Conservation (phyloP, 1,139 yeast genomes). For the Taphrina flavorubra region DNA sequence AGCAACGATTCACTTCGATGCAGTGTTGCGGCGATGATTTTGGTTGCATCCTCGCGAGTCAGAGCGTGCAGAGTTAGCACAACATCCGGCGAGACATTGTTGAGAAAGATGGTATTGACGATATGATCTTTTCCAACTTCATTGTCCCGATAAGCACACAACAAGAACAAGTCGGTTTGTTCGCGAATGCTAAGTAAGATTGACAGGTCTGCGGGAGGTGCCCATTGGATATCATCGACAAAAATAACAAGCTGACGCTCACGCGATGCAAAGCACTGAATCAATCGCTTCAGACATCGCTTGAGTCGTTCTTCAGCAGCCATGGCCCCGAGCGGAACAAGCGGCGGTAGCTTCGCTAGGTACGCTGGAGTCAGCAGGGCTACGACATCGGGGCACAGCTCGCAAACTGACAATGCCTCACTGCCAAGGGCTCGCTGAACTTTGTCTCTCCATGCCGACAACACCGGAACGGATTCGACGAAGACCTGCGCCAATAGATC, state of each 20-base stretch:
- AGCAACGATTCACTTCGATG: slow-evolving; percentile 5
- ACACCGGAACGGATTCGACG: slow-evolving; percentile 12
- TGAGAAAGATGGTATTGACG: slow-evolving; percentile 31
- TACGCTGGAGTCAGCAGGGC: slow-evolving; percentile 20
- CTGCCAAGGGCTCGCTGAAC: slow-evolving; percentile 13
- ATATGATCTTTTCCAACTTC: slow-evolving; percentile 30
- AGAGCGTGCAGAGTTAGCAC: slow-evolving; percentile 23
- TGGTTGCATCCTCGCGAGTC: not conserved
- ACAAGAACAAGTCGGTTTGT: slow-evolving; percentile 26
- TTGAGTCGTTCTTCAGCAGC: slow-evolving; percentile 38
- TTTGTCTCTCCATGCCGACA: slow-evolving; percentile 8
- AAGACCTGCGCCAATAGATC: slow-evolving; percentile 33
- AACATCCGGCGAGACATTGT: slow-evolving; percentile 5
- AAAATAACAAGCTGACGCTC: slow-evolving; percentile 33
- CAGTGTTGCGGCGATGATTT: slow-evolving; percentile 30
- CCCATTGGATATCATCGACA: slow-evolving; percentile 40
- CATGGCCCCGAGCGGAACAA: slow-evolving; percentile 24
- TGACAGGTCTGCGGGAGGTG: slow-evolving; percentile 32
- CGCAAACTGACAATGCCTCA: slow-evolving; percentile 26
- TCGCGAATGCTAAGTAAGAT: slow-evolving; percentile 23
- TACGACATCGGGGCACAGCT: slow-evolving; percentile 33
- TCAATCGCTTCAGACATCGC: slow-evolving; percentile 18
- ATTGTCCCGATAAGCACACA: slow-evolving; percentile 39
- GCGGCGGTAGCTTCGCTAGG: slow-evolving; percentile 20
- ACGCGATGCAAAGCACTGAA: slow-evolving; percentile 24